Evolutionary conservation across 371 early-diverging fungal genomes (phyloP).

Genomic region (Mucor irregularis): DNA sequence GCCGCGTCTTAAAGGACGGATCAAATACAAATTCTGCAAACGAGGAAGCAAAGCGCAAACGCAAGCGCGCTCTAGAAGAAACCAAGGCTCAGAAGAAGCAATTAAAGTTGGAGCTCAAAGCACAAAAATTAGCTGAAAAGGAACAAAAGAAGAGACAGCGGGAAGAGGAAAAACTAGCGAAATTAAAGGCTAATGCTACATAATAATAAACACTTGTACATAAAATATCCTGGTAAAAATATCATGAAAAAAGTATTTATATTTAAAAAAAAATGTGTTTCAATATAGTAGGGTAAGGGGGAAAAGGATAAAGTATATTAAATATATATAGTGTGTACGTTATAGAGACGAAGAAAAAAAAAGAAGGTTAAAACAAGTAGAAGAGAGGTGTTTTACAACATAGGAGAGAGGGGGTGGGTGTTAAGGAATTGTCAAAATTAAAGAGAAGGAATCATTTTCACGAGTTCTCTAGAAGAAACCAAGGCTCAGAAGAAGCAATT

Average conservation of each 20-base stretch:
- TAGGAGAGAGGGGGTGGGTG: too few species aligned
- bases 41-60: slow-evolving; percentile 49
- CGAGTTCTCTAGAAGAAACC: slow-evolving; percentile 40
- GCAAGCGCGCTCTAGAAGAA: slow-evolving; percentile 42
- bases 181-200: neutral
- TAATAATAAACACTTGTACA: neutral
- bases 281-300: too few species aligned
- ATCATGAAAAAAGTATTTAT: neutral
- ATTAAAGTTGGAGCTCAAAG: slow-evolving; percentile 51
- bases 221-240: neutral
- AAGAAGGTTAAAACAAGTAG: too few species aligned
- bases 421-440: too few species aligned
- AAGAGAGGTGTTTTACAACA: too few species aligned
- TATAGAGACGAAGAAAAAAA: too few species aligned
- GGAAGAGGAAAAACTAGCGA: slow-evolving; percentile 35
- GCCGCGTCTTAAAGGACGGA: slow-evolving; percentile 23
- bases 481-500: slow-evolving; percentile 49
- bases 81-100: slow-evolving; percentile 49
- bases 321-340: too few species aligned
- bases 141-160: slow-evolving; percentile 51
- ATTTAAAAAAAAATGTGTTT: too few species aligned
- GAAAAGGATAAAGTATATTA: too few species aligned
- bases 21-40: slow-evolving; percentile 19
- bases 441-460: too few species aligned
- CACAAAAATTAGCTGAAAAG: slow-evolving; percentile 51